phyloP scores from a whole-genome alignment of 2,329 filamentous ascomycete species.

The Cordyceps javanica region DNA sequence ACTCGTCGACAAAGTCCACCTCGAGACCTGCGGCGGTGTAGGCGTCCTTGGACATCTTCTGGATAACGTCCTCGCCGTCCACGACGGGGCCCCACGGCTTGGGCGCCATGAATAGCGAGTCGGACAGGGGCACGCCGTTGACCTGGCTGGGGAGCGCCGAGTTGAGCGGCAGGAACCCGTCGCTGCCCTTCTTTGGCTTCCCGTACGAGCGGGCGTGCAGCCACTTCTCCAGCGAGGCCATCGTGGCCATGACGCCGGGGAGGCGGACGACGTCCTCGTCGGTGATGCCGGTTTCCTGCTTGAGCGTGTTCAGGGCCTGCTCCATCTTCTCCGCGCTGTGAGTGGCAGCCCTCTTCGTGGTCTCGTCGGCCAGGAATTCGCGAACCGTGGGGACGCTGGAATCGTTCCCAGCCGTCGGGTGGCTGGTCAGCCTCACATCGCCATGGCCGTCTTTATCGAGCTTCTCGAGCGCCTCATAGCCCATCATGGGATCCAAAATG shows the following conservation, averaged over 20 bases:
- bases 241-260: conserved; percentile 5
- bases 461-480: conserved; percentile 17
- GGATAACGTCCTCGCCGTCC: conserved; percentile 21
- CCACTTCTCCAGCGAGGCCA: conserved; percentile 2
- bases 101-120: conserved; percentile 9
- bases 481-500: conserved; percentile 18
- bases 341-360: background rate
- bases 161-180: background rate
- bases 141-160: background rate
- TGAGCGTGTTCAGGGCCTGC: conserved; percentile 18
- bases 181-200: background rate
- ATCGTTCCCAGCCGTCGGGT: background rate
- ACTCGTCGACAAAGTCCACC: conserved; percentile 23
- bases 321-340: conserved; percentile 14
- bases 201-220: background rate
- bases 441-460: conserved; percentile 17
- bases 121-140: background rate
- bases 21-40: conserved; percentile 20
- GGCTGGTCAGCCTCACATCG: background rate
- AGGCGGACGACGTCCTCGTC: conserved; percentile 19
- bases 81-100: conserved; percentile 22
- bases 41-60: conserved; percentile 15
- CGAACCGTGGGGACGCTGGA: background rate
- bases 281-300: conserved; percentile 19
- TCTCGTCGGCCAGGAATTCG: background rate